These are phyloP conservation scores for Cymbopogon citratus DNA, from an alignment of 176 grass and related monocot genomes.

Conservation along the genomic window DNA sequence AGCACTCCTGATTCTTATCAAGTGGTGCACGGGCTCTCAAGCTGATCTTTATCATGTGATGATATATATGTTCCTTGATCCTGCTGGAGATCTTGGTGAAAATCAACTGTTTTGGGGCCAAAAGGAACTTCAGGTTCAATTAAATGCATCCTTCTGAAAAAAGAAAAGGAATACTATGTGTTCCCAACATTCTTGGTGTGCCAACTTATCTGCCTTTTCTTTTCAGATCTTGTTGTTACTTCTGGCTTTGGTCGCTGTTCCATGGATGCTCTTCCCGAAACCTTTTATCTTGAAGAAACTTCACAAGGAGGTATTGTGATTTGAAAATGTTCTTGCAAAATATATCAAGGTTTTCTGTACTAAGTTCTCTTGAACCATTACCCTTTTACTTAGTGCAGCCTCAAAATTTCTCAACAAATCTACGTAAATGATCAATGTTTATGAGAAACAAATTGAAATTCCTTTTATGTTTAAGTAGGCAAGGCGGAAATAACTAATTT, in stretches of 20 bases:
- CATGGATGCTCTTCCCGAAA: conserved; percentile 98
- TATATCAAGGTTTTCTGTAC: not conserved
- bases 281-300: conserved; percentile 91
- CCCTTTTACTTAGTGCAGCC: not conserved
- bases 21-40: conserved; percentile 96
- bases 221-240: conserved; percentile 81
- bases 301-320: conserved; percentile 75
- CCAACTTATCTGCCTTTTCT: conserved; percentile 17
- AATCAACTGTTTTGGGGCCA: conserved; percentile 98
- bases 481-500: conserved; percentile 1
- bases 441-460: not conserved
- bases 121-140: conserved; percentile 80
- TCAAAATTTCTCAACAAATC: not conserved
- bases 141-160: conserved; percentile 23
- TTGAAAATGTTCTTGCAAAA: not conserved
- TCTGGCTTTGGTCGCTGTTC: conserved; percentile 83
- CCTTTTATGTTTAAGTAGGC: not conserved
- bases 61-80: conserved; percentile 99
- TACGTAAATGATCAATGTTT: not conserved
- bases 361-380: not conserved
- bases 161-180: not conserved
- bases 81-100: conserved; percentile 87
- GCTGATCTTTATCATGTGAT: conserved; percentile 98
- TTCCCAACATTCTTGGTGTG: conserved; percentile 19
- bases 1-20: conserved; percentile 85